Conservation (phyloP, 495 filamentous ascomycete genomes). For the Trichocladium antarcticum region DNA sequence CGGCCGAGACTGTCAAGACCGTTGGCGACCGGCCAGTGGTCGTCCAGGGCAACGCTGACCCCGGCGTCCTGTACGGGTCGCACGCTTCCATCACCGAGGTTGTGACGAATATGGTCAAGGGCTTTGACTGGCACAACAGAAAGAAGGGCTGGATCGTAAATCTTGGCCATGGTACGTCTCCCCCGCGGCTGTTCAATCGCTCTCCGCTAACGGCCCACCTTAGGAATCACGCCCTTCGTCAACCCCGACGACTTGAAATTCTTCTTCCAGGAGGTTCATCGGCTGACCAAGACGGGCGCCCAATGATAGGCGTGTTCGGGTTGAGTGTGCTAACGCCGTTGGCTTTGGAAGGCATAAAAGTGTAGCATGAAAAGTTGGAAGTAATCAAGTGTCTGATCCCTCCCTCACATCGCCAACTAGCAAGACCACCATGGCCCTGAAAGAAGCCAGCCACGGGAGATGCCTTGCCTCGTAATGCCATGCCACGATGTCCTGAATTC, state of each 20-base stretch:
- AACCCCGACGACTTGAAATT: slow-evolving; percentile 85
- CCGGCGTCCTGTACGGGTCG: slow-evolving; percentile 82
- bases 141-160: slow-evolving; percentile 63
- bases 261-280: slow-evolving; percentile 88
- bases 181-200: background rate
- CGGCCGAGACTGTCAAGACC: slow-evolving; percentile 66
- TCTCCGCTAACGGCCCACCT: slow-evolving; percentile 4
- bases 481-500: slow-evolving; percentile 33
- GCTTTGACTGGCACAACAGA: slow-evolving; percentile 51
- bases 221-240: slow-evolving; percentile 85
- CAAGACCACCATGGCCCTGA: slow-evolving; percentile 19
- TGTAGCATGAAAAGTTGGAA: no score
- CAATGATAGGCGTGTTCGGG: background rate
- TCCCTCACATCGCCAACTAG: slow-evolving; percentile 10
- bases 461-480: slow-evolving; percentile 7
- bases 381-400: background rate
- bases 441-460: background rate
- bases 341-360: no score
- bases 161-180: slow-evolving; percentile 72
- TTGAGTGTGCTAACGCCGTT: no score
- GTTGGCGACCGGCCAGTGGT: slow-evolving; percentile 61
- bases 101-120: slow-evolving; percentile 73
- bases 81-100: slow-evolving; percentile 63
- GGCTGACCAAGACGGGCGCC: slow-evolving; percentile 37
- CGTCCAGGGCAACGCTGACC: slow-evolving; percentile 91